Evolutionary conservation across 2,329 filamentous ascomycete species (phyloP).

Genomic region (Curvularia hawaiiensis): DNA sequence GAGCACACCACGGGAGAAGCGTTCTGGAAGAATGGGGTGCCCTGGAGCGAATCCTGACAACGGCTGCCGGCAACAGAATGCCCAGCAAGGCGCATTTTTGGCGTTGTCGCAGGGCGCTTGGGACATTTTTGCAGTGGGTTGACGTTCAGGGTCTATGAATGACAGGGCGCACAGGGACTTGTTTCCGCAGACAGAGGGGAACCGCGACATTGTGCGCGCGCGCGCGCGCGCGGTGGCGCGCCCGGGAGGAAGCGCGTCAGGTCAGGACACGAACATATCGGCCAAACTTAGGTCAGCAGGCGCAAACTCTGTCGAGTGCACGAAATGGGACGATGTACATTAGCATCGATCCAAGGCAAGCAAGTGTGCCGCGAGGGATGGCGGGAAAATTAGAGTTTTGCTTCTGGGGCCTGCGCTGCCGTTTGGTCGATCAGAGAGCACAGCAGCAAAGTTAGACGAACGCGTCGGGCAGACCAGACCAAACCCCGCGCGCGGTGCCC

Average conservation of each 20-base stretch:
- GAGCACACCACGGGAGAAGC: conserved; percentile 29
- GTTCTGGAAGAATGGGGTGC: conserved; percentile 39
- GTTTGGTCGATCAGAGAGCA: conserved; percentile 25
- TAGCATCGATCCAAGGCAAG: conserved; percentile 10
- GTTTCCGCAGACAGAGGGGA: conserved; percentile 15
- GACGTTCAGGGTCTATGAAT: conserved; percentile 14
- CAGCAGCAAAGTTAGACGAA: conserved; percentile 24
- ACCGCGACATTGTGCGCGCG: conserved; percentile 16
- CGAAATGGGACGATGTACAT: conserved; percentile 7
- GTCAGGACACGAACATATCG: not conserved
- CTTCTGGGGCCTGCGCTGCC: conserved; percentile 14
- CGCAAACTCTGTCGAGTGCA: conserved; percentile 18
- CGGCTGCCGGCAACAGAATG: conserved; percentile 21
- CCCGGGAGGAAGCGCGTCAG: conserved; percentile 17
- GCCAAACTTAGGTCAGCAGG: conserved; percentile 17
- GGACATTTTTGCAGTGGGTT: conserved; percentile 10
- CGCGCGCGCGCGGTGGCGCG: conserved; percentile 3
- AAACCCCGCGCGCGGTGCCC: conserved; percentile 22
- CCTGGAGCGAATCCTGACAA: conserved; percentile 19
- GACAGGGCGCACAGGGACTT: conserved; percentile 22
- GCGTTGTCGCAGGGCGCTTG: conserved; percentile 16
- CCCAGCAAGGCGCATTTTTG: conserved; percentile 17
- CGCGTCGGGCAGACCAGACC: conserved; percentile 28
- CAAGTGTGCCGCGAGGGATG: conserved; percentile 23
- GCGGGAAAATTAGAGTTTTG: conserved; percentile 18